A percentile compares a stretch with the other conserved stretches of the same genome.
Conservation (phyloP, 371 early-diverging fungal species). For the Mortierella sp. region DNA sequence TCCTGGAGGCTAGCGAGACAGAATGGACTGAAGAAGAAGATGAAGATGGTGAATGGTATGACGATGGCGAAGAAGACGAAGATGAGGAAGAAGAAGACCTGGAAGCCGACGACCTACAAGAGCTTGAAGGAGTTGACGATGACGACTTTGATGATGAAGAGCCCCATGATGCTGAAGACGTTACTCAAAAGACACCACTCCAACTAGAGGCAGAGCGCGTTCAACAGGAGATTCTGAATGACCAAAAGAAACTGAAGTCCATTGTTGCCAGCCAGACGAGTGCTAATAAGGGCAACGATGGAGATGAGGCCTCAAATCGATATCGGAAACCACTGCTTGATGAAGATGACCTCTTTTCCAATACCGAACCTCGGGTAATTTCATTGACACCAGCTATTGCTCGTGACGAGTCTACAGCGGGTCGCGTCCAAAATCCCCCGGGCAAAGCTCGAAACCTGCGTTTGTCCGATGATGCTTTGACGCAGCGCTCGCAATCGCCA, state of each 20-base stretch:
- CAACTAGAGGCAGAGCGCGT: slow-evolving; percentile 48
- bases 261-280: slow-evolving; percentile 4
- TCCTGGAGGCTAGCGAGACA: slow-evolving; percentile 49
- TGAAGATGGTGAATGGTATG: slow-evolving; percentile 46
- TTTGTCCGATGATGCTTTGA: slow-evolving; percentile 9
- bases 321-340: slow-evolving; percentile 47
- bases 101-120: slow-evolving; percentile 37
- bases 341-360: slow-evolving; percentile 36
- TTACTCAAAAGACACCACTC: slow-evolving; percentile 12
- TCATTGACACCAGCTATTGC: slow-evolving; percentile 53
- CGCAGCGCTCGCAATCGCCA: slow-evolving; percentile 14
- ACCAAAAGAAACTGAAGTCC: slow-evolving; percentile 21
- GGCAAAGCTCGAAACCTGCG: slow-evolving; percentile 32
- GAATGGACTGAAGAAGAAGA: slow-evolving; percentile 60
- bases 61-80: slow-evolving; percentile 58
- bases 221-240: slow-evolving; percentile 43
- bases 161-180: not conserved
- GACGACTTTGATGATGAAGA: slow-evolving; percentile 26
- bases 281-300: slow-evolving; percentile 1
- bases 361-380: slow-evolving; percentile 41
- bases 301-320: slow-evolving; percentile 41
- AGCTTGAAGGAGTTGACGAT: slow-evolving; percentile 27
- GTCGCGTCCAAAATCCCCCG: slow-evolving; percentile 21
- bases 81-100: slow-evolving; percentile 34
- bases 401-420: slow-evolving; percentile 29